These are phyloP conservation scores for Taxawa tesnikishii DNA, from an alignment of 2,329 filamentous ascomycete genomes.

Conservation along the genomic window DNA sequence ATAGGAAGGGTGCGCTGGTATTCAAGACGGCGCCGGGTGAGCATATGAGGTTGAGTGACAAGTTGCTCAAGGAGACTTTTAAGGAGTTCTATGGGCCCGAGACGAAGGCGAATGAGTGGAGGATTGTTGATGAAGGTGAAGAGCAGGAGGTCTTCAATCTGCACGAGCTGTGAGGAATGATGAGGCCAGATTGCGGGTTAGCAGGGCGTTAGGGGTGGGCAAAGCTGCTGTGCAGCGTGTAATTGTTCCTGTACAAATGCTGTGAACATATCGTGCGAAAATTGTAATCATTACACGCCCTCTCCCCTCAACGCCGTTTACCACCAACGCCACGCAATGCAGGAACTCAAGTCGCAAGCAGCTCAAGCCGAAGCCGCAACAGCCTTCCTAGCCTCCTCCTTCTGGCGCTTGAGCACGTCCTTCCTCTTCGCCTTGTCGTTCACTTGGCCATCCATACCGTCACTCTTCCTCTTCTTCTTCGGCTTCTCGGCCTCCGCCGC, in stretches of 20 bases:
- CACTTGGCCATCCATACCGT: conserved; percentile 9
- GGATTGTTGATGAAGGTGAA: not conserved
- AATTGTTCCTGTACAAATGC: too few relatives aligned
- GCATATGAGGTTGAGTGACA: conserved; percentile 69
- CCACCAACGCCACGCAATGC: not conserved
- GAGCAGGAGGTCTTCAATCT: not conserved
- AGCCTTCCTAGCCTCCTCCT: conserved; percentile 11
- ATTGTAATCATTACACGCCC: too few relatives aligned
- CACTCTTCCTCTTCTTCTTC: conserved; percentile 18
- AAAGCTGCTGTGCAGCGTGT: too few relatives aligned
- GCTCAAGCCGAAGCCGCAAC: conserved; percentile 7
- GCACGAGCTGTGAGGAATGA: not conserved
- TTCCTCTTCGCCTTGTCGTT: conserved; percentile 13
- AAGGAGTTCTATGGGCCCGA: conserved; percentile 49
- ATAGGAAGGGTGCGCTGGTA: conserved; percentile 64
- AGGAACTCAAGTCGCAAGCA: too few relatives aligned
- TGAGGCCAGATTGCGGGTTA: not conserved
- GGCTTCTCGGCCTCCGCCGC: conserved; percentile 11
- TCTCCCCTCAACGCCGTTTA: too few relatives aligned
- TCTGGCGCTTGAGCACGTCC: conserved; percentile 11
- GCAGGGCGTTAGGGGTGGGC: not conserved
- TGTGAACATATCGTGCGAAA: too few relatives aligned
- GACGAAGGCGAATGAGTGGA: conserved; percentile 10
- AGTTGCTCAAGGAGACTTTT: conserved; percentile 55
- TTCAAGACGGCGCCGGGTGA: conserved; percentile 59